Evolutionary conservation across 768 basidiomycete genomes (phyloP), one percentile per base, ranked within the genome.

Genomic region (Macrolepiota albuminosa): DNA sequence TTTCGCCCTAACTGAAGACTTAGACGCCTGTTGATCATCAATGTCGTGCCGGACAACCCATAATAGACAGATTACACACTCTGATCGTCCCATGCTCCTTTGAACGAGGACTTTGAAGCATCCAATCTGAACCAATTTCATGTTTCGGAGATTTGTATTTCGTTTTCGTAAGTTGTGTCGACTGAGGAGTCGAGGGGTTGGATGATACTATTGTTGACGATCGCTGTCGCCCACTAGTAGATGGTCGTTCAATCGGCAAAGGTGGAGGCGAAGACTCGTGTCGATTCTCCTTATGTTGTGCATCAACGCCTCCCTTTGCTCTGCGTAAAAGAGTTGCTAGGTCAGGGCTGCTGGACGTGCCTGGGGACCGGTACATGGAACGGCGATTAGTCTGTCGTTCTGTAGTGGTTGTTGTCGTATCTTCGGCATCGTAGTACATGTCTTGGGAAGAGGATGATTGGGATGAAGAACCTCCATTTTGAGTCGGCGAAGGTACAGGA

Each of bases 291-390:
- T 70, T 72, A 67, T 70, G 61, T 60, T 64, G 70, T 39, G 63
- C 54, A 14, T 71, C 69, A 26, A 81, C 73, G 0, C 76, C 81
- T 21, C 84, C 84, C 53, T 81, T 92, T 16, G 91, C 88, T 73
- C 94, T 95, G 62, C 88, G 81, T 56, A 95, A 72, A 56, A 97
- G 79, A 10, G 92, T 94, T 4, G 92, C 92, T 24, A 97, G 79
- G 73, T 98, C 95, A 31, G 95, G 95, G 69, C 89, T 93, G 66
- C 90, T 92, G 37, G 93, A 89, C 8, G 93, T 95, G 46, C 93
- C 95, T 11, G 90, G 81, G 21, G 91, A 88, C 59, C 95, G 81
- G 71, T 94, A 95, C 76, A 97, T 84, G 63, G 89, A 91, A 53
- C 92, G 83, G 48, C 92, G 83, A 71, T 90, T 90, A 8, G 83